A percentile compares a stretch with the other conserved stretches of the same genome.
Evolutionary conservation across 2,329 filamentous ascomycete species (phyloP).

Genomic region (Alternaria longipes): DNA sequence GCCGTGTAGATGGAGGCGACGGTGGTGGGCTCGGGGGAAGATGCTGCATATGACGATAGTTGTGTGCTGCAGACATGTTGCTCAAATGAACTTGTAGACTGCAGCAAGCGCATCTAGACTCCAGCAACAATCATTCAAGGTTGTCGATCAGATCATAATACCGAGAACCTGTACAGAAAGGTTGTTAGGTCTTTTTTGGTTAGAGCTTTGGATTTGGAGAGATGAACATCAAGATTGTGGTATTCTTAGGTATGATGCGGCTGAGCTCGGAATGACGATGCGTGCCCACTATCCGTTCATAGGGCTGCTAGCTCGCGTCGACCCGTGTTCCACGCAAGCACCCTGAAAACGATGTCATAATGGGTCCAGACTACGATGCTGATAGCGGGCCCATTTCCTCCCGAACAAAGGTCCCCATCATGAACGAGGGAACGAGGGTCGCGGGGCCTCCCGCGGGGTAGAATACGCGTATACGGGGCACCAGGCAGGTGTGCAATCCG

Average conservation of each 20-base stretch:
- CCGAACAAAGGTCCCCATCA: not conserved
- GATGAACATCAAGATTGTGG: not conserved
- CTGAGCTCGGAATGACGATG: constrained; percentile 24
- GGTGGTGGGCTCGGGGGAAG: constrained; percentile 42
- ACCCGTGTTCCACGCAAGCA: constrained; percentile 20
- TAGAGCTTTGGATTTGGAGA: not conserved
- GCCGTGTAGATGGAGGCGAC: constrained; percentile 34
- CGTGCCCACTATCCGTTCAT: constrained; percentile 10
- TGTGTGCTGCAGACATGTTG: constrained; percentile 28
- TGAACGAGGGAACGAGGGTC: not conserved
- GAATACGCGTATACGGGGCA: not conserved
- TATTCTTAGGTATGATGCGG: constrained; percentile 8
- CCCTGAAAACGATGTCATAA: constrained; percentile 6
- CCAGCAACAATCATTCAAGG: not conserved
- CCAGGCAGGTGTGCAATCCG: not conserved
- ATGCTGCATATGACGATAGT: constrained; percentile 21
- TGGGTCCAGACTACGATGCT: not conserved
- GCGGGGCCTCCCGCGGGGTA: constrained; percentile 2
- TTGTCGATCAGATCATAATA: not conserved
- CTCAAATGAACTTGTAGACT: not conserved
- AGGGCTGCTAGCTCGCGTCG: constrained; percentile 18
- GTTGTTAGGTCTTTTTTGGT: not conserved
- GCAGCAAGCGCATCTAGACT: not conserved
- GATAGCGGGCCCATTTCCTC: not conserved
- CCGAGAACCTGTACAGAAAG: not conserved